Evolutionary conservation across 2,329 filamentous ascomycete species (phyloP), one percentile per base, ranked within the genome.

Genomic region (Penicillium rolfsii): DNA sequence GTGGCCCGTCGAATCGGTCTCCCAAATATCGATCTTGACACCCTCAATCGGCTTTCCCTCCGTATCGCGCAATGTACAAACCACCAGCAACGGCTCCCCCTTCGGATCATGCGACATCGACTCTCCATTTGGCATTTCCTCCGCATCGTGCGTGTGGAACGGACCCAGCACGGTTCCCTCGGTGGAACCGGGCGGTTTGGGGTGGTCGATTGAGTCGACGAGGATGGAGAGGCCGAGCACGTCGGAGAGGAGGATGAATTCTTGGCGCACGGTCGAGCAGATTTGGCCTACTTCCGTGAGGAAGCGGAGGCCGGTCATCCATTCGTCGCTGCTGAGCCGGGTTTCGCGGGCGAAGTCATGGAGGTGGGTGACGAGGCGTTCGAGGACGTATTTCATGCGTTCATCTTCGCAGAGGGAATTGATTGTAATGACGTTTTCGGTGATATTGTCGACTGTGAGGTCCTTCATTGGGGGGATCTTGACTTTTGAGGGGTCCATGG

Each of bases 301-400:
- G 78, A 93, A 94, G 46, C 84, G 78, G 57, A 94, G 81, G 1
- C 86, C 89, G 0, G 84, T 80, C 87, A 90, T 90, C 91, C 91
- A 94, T 80, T 95, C 91, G 2, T 86, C 81, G 4, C 88, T 90
- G 73, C 87, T 90, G 36, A 94, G 82, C 33, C 90, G 82, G 1
- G 90, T 93, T 76, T 94, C 91, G 57, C 90, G 84, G 5, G 90
- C 89, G 73, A 93, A 94, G 78, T 93, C 90, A 76, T 95, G 91
- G 1, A 94, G 80, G 76, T 95, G 91, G 12, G 86, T 85, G 52
- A 93, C 89, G 14, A 93, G 83, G 19, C 89, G 83, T 68, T 90
- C 85, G 73, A 94, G 84, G 49, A 95, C 75, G 73, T 91, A 93
- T 64, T 85, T 89, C 63, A 91, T 79, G 22, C 91, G 84, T 24